A percentile compares a stretch with the other conserved stretches of the same genome.
Conservation (phyloP, 192 early-diverging fungal species). For the Backusella australiensis region DNA sequence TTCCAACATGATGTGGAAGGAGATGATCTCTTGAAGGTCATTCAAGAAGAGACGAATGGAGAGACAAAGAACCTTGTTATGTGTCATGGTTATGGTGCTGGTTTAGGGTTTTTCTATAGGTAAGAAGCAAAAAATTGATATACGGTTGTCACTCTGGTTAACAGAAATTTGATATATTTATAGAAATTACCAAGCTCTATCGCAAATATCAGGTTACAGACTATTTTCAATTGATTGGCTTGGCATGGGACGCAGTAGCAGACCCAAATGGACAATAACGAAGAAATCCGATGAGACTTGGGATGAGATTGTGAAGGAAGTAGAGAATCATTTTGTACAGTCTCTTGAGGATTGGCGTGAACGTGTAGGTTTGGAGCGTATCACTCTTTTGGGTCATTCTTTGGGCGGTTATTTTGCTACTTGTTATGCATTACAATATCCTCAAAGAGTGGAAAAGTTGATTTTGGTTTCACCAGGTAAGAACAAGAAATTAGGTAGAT, state of each 20-base stretch:
- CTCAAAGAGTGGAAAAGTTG: constrained; percentile 80
- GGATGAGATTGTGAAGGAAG: constrained; percentile 50
- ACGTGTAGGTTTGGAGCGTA: constrained; percentile 71
- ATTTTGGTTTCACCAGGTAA: constrained; percentile 82
- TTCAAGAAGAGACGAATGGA: neutral
- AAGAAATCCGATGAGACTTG: constrained; percentile 30
- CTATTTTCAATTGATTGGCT: constrained; percentile 85
- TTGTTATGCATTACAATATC: constrained; percentile 84
- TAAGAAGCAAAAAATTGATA: neutral
- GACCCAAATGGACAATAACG: constrained; percentile 54
- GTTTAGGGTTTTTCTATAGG: constrained; percentile 74
- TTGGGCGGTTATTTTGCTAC: constrained; percentile 86
- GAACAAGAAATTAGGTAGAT: neutral
- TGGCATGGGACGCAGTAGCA: constrained; percentile 84
- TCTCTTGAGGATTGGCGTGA: constrained; percentile 89
- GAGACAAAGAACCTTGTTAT: constrained; percentile 57
- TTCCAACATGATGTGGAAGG: neutral
- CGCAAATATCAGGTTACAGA: constrained; percentile 50
- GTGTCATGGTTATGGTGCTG: constrained; percentile 79
- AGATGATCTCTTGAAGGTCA: neutral
- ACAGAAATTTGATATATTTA: neutral
- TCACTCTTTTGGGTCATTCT: constrained; percentile 82
- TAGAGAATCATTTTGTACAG: constrained; percentile 87
- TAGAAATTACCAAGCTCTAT: constrained; percentile 25
- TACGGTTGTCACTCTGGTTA: neutral